Evolutionary conservation across 768 basidiomycete species (phyloP).

Genomic region (Calocera viscosa): DNA sequence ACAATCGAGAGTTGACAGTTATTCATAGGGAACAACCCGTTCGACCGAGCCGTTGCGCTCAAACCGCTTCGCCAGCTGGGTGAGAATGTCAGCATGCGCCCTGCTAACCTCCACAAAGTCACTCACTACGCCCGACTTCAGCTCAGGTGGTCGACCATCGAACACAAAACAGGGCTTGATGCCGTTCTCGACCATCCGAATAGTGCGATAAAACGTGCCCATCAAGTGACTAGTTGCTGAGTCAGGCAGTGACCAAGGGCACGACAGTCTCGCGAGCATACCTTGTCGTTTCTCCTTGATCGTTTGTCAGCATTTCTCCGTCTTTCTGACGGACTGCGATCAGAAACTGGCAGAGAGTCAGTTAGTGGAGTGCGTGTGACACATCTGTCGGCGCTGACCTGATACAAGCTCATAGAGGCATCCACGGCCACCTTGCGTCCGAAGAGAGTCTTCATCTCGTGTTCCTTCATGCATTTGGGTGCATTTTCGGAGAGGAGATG

Average conservation of each 20-base stretch:
- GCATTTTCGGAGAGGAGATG: conserved; percentile 81
- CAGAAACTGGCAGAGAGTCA: conserved; percentile 55
- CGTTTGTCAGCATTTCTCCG: conserved; percentile 92
- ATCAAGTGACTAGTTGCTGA: conserved; percentile 45
- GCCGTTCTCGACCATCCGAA: conserved; percentile 95
- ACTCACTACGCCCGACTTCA: conserved; percentile 94
- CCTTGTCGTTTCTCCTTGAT: conserved; percentile 93
- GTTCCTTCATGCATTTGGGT: conserved; percentile 72
- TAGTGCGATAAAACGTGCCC: conserved; percentile 97
- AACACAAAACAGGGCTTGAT: conserved; percentile 98
- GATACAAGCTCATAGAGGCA: conserved; percentile 91
- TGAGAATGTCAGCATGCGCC: too few relatives aligned
- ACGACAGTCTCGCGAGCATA: conserved; percentile 18
- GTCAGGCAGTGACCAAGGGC: not conserved
- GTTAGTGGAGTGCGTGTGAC: not conserved
- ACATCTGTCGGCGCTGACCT: not conserved
- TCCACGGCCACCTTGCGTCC: conserved; percentile 98
- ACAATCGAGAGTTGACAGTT: too few relatives aligned
- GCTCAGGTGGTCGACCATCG: conserved; percentile 93
- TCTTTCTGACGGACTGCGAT: conserved; percentile 95
- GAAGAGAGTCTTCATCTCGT: conserved; percentile 94
- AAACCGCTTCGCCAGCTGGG: conserved; percentile 89
- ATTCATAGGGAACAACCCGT: too few relatives aligned
- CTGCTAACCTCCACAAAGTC: not conserved
- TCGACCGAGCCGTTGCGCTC: too few relatives aligned